Evolutionary conservation across 345 rosid genomes (phyloP).

Genomic region (Anastatica hierochuntica): DNA sequence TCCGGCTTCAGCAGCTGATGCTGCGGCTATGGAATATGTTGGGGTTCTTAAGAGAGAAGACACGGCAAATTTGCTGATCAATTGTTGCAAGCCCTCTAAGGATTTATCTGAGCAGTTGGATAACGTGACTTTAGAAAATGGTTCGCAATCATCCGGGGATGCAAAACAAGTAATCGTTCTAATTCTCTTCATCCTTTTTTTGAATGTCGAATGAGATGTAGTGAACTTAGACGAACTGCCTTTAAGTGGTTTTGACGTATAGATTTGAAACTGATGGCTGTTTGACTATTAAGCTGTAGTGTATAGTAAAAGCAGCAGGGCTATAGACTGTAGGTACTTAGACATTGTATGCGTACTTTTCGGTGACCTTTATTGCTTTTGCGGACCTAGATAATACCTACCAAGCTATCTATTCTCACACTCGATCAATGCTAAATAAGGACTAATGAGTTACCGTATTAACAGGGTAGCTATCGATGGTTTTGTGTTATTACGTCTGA

Average conservation of each 20-base stretch:
- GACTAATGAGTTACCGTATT: background rate
- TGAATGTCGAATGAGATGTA: background rate
- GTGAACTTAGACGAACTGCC: background rate
- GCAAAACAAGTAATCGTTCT: constrained; percentile 50
- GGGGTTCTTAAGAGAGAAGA: constrained; percentile 56
- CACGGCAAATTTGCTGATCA: constrained; percentile 69
- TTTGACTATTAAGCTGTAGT: background rate
- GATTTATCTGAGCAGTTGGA: constrained; percentile 48
- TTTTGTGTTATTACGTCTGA: background rate
- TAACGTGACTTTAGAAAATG: constrained; percentile 40
- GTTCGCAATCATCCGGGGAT: constrained; percentile 44
- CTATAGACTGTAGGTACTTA: background rate
- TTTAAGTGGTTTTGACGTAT: constrained; percentile 20
- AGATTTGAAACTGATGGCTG: background rate
- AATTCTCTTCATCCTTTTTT: background rate
- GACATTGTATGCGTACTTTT: background rate
- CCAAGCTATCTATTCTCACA: background rate
- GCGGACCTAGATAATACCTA: background rate
- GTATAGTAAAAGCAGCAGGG: background rate
- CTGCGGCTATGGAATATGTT: constrained; percentile 55
- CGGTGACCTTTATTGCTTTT: background rate
- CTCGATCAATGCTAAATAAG: background rate
- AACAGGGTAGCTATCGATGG: background rate
- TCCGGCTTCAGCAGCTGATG: constrained; percentile 73
- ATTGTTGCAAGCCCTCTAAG: constrained; percentile 86